Base-by-base conservation (phyloP, 768 basidiomycete species). In the Tulasnella sp. region DNA sequence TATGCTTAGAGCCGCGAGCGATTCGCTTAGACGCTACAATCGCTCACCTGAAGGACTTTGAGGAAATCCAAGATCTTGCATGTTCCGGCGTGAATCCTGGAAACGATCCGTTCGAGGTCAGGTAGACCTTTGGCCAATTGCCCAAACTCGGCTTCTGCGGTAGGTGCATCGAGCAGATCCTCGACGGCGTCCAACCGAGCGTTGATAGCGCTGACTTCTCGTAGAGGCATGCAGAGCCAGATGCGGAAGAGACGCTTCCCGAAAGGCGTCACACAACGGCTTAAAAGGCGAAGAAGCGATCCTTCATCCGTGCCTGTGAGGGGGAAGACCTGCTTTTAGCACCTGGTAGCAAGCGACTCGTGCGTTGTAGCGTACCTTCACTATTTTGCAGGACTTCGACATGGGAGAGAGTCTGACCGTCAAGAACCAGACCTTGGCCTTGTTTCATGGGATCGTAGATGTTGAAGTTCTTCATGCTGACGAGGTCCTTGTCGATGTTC, bases 391-490 rank as follows among this genome's bases (percentile, higher is more conserved):
- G 84, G 72, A 96, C 94, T 86, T 99, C 97, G 78, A 99, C 87
- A 82, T 99, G 97, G 19, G 94, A 92, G 73, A 99, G 86, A 0
- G 95, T 96, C 82, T 98, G 96, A 2, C 97, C 97, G 82, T 99
- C 96, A 58, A 99, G 86, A 0, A 93, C 87, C 75, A 99, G 84
- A 8, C 90, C 93, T 81, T 91, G 87, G n/a, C 95, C 96, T 77
- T 88, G 87, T 81, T 92, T 91, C 89, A 98, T 94, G 0, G 97
- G 97, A 82, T 98, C 95, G 81, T 97, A 97, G 49, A 97, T 86
- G 79, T 98, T 96, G 87, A 99, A 99, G 81, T 99, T 99, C 84
- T 90, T 92, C 91, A 97, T 96, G 74, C 91, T 93, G 80, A 99
- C 83, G 75, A 99, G 90, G 79, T 98, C 96, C 81, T 94, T 93